Percentiles rank a stretch among this genome's conserved stretches.
phyloP scores from a whole-genome alignment of 1,284 basidiomycete species.

The Earliella scabrosa region DNA sequence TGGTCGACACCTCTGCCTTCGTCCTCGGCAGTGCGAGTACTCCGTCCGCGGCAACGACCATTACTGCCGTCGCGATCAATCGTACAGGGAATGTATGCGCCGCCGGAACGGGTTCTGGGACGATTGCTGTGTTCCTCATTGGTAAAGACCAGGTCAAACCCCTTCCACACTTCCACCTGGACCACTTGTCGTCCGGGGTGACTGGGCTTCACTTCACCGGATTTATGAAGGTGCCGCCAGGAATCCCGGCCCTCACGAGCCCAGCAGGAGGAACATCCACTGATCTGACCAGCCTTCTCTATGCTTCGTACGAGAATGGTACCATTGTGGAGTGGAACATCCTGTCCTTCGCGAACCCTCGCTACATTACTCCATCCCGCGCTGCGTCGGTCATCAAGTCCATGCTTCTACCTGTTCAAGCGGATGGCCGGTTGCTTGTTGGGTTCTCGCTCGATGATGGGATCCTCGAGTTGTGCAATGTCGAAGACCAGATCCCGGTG shows the following conservation, averaged over 20 bases:
- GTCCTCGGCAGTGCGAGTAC: constrained; percentile 52
- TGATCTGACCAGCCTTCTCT: constrained; percentile 38
- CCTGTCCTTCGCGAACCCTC: constrained; percentile 39
- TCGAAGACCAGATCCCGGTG: constrained; percentile 43
- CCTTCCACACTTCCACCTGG: constrained; percentile 50
- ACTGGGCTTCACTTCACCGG: constrained; percentile 51
- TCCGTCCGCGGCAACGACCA: constrained; percentile 47
- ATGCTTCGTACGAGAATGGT: constrained; percentile 65
- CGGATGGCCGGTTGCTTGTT: constrained; percentile 51
- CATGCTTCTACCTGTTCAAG: constrained; percentile 50
- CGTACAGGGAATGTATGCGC: constrained; percentile 60
- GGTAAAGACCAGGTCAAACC: constrained; percentile 43
- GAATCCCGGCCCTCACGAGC: constrained; percentile 36
- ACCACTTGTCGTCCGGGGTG: constrained; percentile 51
- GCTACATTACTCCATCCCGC: constrained; percentile 49
- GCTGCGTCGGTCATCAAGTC: constrained; percentile 49
- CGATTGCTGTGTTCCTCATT: constrained; percentile 61
- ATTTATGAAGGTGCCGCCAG: constrained; percentile 22
- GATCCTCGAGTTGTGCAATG: constrained; percentile 60
- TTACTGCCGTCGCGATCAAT: constrained; percentile 66
- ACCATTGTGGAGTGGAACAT: constrained; percentile 57
- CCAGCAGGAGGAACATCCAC: constrained; percentile 9
- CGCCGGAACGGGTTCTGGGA: constrained; percentile 65
- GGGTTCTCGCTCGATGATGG: constrained; percentile 69
- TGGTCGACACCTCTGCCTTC: constrained; percentile 56